phyloP scores from a whole-genome alignment of 352 stramenopile genomes.

The Phytophthora idaei region DNA sequence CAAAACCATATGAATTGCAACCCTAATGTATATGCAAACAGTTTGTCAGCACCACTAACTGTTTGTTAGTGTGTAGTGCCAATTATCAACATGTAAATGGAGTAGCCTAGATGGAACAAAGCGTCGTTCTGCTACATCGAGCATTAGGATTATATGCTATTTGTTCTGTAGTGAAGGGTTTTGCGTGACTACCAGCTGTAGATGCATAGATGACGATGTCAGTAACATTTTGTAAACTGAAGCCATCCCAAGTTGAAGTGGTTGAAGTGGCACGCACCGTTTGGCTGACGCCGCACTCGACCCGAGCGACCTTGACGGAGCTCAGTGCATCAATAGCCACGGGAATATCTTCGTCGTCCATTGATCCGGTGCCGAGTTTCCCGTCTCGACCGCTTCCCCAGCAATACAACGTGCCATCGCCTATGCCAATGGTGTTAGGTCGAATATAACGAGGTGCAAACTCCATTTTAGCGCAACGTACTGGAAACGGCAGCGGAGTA shows the following conservation, averaged over 20 bases:
- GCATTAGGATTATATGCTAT: background rate
- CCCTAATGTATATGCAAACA: no score
- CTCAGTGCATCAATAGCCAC: constrained; percentile 55
- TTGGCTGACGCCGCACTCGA: constrained; percentile 59
- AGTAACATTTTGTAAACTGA: background rate
- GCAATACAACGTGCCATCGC: constrained; percentile 65
- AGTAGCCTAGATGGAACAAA: no score
- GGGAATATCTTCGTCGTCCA: constrained; percentile 60
- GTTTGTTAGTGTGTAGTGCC: no score
- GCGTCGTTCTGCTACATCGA: background rate
- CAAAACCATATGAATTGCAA: no score
- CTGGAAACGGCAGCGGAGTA: constrained; percentile 69
- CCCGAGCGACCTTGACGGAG: constrained; percentile 60
- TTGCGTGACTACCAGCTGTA: constrained; percentile 45
- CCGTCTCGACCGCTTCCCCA: constrained; percentile 72
- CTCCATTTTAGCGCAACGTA: constrained; percentile 28
- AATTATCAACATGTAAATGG: no score
- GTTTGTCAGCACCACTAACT: no score
- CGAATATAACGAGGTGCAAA: background rate
- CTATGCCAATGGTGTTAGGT: constrained; percentile 27
- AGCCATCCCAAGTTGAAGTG: constrained; percentile 13
- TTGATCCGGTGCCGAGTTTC: constrained; percentile 68
- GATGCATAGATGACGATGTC: background rate
- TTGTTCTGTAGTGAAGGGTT: constrained; percentile 39
- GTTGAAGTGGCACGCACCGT: constrained; percentile 48